Evolutionary conservation across 495 filamentous ascomycete species (phyloP), one percentile per base, ranked within the genome.

Genomic region (Talaromyces proteolyticus): DNA sequence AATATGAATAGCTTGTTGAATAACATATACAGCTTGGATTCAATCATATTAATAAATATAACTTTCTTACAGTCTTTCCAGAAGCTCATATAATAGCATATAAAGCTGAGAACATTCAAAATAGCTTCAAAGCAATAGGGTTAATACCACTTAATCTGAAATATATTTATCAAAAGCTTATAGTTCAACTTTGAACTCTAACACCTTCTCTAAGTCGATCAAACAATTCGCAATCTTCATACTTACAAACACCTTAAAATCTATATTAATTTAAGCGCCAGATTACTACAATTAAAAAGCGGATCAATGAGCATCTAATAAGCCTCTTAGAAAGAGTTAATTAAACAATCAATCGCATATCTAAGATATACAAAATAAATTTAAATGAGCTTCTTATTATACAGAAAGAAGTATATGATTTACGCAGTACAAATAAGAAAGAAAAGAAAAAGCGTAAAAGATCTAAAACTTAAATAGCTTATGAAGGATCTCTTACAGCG

Each of bases 401-500:
- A n/a, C n/a, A n/a, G n/a, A n/a, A n/a, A n/a, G n/a, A n/a, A n/a
- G n/a, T n/a, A n/a, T 14, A 36, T 36, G 29, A 36, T 36, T 36
- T 36, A 36, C 29, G 29, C 29, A 14, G 7, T 36, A 14, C 29
- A 36, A 36, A 36, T 36, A 14, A 36, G 29, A 36, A 36, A n/a
- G 26, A 29, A n/a, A 40, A 18, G 17, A 40, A 40, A 16, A 40
- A 40, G 38, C 38, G 38, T 40, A 40, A 40, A 16, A 40, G 38
- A 40, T 40, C 38, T 40, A 40, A n/a, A 40, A n/a, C 38, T 40
- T n/a, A 40, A 18, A 40, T 40, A 40, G 6, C n/a, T 40, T 40
- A 40, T 40, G 38, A 40, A 40, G 38, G 38, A 40, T 40, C 38
- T 40, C 38, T 40, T 40, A 40, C 38, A 16, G 38, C 38, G 38